phyloP scores from a whole-genome alignment of 768 basidiomycete species.

The Podaxis pistillaris region DNA sequence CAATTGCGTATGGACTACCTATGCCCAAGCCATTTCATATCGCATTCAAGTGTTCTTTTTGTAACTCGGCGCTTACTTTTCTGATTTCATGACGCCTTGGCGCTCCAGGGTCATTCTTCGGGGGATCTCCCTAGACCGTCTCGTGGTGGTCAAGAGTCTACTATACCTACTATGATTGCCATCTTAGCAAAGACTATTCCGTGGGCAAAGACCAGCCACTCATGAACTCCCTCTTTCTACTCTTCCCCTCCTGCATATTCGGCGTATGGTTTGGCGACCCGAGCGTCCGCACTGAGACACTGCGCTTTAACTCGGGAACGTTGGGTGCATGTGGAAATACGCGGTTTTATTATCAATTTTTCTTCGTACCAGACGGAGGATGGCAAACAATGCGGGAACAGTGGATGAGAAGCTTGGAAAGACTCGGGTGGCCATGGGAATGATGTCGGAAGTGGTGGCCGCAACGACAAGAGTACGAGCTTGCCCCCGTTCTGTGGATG shows the following conservation, averaged over 20 bases:
- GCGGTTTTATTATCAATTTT: slow-evolving; percentile 55
- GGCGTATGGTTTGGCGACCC: slow-evolving; percentile 37
- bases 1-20: slow-evolving; percentile 3
- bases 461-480: slow-evolving; percentile 23
- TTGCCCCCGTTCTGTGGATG: slow-evolving; percentile 25
- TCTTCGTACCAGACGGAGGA: slow-evolving; percentile 29
- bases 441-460: slow-evolving; percentile 29
- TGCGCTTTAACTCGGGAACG: neutral
- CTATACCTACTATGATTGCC: slow-evolving; percentile 51
- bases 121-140: slow-evolving; percentile 42
- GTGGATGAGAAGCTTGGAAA: slow-evolving; percentile 21
- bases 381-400: slow-evolving; percentile 21
- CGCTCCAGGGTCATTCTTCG: slow-evolving; percentile 53
- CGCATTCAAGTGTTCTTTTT: neutral
- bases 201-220: slow-evolving; percentile 59
- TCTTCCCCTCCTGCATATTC: slow-evolving; percentile 44
- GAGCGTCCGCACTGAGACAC: slow-evolving; percentile 17
- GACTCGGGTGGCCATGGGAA: slow-evolving; percentile 14
- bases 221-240: slow-evolving; percentile 37
- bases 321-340: slow-evolving; percentile 38
- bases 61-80: neutral
- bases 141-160: slow-evolving; percentile 44
- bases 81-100: neutral
- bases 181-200: slow-evolving; percentile 42
- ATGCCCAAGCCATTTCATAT: neutral